Base-by-base conservation (phyloP, 768 basidiomycete species). In the Podaxis rugospora region DNA sequence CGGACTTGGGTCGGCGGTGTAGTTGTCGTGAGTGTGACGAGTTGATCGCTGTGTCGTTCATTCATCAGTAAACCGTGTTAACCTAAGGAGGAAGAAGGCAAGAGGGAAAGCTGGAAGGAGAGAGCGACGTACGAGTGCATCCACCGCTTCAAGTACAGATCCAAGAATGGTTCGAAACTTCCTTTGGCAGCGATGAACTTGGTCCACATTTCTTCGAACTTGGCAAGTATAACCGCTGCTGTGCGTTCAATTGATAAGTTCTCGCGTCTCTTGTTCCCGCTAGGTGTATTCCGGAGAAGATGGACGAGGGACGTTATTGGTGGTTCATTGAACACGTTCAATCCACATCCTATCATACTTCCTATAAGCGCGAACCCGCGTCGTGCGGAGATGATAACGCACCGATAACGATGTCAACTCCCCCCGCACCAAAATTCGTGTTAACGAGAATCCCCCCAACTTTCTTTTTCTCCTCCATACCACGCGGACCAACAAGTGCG, bases 401-500 rank as follows among this genome's bases (percentile, higher is more conserved):
- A 93, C 95, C 95, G 21, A 96, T 83, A 28, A 97, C 82, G 36
- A 98, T 75, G 57, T 92, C 85, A 32, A 89, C 89, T 23, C 80
- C 79, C 0, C 85, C 87, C 1, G 83, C 83, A n/a, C 78, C 75
- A 63, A 95, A 94, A 66, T 83, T 90, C 27, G 92, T 93, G 66
- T 90, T 96, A 36, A 99, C 92, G 23, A 98, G 75, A 16, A 98
- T 88, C 0, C 97, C 96, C 0, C 96, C 96, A 37, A 98, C 76
- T 73, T 99, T 98, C 72, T 82, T 87, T 60, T 73, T 73, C 65
- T 84, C 83, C 18, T 75, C 75, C 4, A 75, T 76, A 1, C 70
- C 76, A 16, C 46, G 53, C 3, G 71, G 74, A 36, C 77, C 84
- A 42, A 80, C 76, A 42, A 86, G 79, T 1, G 87, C 90, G 67